These are phyloP conservation scores for Cucurbita pepo DNA, from an alignment of 306 rosid genomes.

Conservation along the genomic window DNA sequence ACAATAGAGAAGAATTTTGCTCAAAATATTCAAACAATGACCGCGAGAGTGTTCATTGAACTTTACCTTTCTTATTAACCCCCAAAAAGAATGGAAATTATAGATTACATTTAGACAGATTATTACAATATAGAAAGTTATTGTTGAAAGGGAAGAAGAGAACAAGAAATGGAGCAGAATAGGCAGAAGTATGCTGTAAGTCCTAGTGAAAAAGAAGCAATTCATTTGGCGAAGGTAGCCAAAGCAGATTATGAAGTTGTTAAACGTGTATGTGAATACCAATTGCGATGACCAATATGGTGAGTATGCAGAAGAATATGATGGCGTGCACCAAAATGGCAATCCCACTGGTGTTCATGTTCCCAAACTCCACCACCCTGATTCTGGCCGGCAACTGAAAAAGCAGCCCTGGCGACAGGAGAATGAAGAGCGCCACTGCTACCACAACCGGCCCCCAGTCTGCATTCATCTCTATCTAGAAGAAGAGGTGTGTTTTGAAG, in stretches of 20 bases:
- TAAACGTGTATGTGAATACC: slow-evolving; percentile 77
- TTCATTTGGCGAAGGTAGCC: background rate
- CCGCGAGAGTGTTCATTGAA: background rate
- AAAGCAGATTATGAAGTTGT: slow-evolving; percentile 4
- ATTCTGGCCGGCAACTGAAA: slow-evolving; percentile 70
- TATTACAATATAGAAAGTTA: background rate
- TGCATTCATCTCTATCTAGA: slow-evolving; percentile 32
- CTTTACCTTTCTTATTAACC: background rate
- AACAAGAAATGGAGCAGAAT: background rate
- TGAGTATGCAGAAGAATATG: slow-evolving; percentile 62
- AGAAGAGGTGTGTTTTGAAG: background rate
- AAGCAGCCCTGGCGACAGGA: slow-evolving; percentile 78
- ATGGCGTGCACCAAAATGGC: slow-evolving; percentile 84
- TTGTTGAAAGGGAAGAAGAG: background rate
- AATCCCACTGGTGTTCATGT: slow-evolving; percentile 89
- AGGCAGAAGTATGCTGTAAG: background rate
- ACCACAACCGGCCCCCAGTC: slow-evolving; percentile 93
- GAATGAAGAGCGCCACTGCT: slow-evolving; percentile 66
- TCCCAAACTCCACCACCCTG: slow-evolving; percentile 79
- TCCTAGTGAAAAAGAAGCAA: background rate
- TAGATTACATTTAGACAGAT: slow-evolving; percentile 4
- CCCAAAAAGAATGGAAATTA: background rate
- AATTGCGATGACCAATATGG: slow-evolving; percentile 63
- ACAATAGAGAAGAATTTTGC: background rate
- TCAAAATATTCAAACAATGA: background rate